Evolutionary conservation across 2,329 filamentous ascomycete species (phyloP).

Genomic region (Ophiosphaerella korrae): DNA sequence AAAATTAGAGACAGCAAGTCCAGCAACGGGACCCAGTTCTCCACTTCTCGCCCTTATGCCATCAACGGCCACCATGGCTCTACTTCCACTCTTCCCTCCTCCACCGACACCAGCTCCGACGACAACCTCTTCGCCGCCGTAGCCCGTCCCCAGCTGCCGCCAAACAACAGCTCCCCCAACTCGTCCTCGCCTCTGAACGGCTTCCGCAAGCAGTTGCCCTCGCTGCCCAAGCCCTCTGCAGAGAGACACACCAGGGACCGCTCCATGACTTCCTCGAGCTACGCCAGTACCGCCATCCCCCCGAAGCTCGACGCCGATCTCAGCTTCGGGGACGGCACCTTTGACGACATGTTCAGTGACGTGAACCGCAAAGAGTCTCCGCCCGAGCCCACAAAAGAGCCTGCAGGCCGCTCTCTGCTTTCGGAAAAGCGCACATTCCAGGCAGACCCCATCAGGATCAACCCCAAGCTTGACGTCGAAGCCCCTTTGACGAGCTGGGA

Average conservation of each 20-base stretch:
- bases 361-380: conserved; percentile 39
- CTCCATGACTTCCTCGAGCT: conserved; percentile 56
- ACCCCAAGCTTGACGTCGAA: conserved; percentile 52
- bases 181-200: conserved; percentile 23
- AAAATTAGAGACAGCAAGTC: conserved; percentile 47
- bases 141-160: conserved; percentile 35
- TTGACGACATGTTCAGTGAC: conserved; percentile 58
- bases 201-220: conserved; percentile 37
- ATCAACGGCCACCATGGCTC: conserved; percentile 44
- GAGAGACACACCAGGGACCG: conserved; percentile 28
- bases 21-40: conserved; percentile 47
- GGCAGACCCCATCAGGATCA: conserved; percentile 52
- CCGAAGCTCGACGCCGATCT: conserved; percentile 55
- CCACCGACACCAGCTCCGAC: conserved; percentile 44
- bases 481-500: conserved; percentile 59
- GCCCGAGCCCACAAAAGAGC: conserved; percentile 29
- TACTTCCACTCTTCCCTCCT: conserved; percentile 48
- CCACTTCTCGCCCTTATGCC: conserved; percentile 38
- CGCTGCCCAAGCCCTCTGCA: conserved; percentile 30
- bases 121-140: conserved; percentile 45
- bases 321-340: conserved; percentile 40
- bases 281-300: conserved; percentile 56
- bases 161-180: conserved; percentile 37
- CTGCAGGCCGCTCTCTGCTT: conserved; percentile 41
- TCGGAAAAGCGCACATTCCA: conserved; percentile 43